Base-by-base conservation (phyloP, 2,329 filamentous ascomycete genomes). In the Aspergillus ibericus region DNA sequence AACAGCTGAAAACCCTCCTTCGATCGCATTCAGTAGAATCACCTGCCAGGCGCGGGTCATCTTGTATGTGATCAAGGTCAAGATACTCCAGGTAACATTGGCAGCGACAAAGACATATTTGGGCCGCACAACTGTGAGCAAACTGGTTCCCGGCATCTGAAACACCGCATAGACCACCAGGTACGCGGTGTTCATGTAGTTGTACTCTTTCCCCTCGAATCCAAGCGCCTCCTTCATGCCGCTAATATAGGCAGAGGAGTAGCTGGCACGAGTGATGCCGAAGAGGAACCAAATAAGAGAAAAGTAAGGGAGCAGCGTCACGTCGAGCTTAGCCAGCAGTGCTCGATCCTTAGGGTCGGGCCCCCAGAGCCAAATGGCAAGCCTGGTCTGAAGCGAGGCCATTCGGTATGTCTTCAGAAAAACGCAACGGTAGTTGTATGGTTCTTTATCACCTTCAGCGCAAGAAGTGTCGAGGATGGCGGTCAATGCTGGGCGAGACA, bases 251-350 rank as follows among this genome's bases (percentile, higher is more conserved):
- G 76, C 76, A 0, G 75, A 77, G 32, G 66, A 74, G 59, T 80
- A 80, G 61, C 74, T 78, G 27, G 78, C 72, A 10, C 78, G 71
- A 5, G 78, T 79, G 50, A 80, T 72, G 27, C 78, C 78, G 56
- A 80, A 80, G 3, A 80, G 67, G 52, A 80, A 80, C 78, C 78
- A 80, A n/a, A 80, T 75, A 12, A 80, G 64, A 0, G 77, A 78
- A 60, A 80, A 80, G 59, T 81, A 80, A 0, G 75, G 73, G 18
- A 79, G 69, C 6, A 79, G 67, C 0, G 77, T 79, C 46, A 73
- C 68, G 59, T 79, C 77, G 7, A 79, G 71, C 64, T 77, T 78
- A 36, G 73, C 70, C 5, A 60, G 54, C 29, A 60, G 44, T 1
- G 58, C 50, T 15, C 58, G 54, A 25, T 56, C 55, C n/a, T 34